Percentiles rank a stretch among this genome's conserved stretches.
phyloP scores from a whole-genome alignment of 306 rosid genomes.

The Cucumis melo region DNA sequence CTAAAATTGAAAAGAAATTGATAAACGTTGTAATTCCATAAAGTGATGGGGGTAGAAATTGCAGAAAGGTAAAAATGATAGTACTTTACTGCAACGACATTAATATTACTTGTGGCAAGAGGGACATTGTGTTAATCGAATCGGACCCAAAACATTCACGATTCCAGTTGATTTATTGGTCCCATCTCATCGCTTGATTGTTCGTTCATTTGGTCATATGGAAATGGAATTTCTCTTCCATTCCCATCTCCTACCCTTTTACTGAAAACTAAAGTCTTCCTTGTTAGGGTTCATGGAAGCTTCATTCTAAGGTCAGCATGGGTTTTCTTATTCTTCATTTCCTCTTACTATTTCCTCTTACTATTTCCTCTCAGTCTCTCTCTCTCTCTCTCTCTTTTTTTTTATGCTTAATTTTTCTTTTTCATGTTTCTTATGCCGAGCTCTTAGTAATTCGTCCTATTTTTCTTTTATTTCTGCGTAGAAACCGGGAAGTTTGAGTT shows the following conservation, averaged over 20 bases:
- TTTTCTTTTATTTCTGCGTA: not conserved
- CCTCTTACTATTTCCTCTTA: not conserved
- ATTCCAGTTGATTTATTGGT: not conserved
- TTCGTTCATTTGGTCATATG: not conserved
- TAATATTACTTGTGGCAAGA: not conserved
- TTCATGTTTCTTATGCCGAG: too few relatives aligned
- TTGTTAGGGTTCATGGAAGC: constrained; percentile 28
- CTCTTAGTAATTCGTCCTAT: not conserved
- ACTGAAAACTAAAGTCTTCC: constrained; percentile 14
- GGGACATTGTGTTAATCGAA: not conserved
- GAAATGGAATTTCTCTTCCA: constrained; percentile 8
- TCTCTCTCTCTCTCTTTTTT: too few relatives aligned
- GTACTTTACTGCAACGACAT: not conserved
- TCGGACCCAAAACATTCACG: constrained; percentile 2
- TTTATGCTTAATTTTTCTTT: not conserved
- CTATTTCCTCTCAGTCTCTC: not conserved
- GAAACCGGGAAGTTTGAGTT: constrained; percentile 15
- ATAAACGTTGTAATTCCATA: not conserved
- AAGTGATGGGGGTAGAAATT: not conserved
- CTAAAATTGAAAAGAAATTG: too few relatives aligned
- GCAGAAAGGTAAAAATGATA: not conserved
- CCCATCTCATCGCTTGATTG: constrained; percentile 1
- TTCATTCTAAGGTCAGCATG: constrained; percentile 3
- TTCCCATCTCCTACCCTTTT: constrained; percentile 9
- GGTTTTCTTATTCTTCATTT: not conserved